Percentiles rank a stretch among this genome's conserved stretches.
Evolutionary conservation across 2,329 filamentous ascomycete species (phyloP).

Genomic region (Penicillium sp.): DNA sequence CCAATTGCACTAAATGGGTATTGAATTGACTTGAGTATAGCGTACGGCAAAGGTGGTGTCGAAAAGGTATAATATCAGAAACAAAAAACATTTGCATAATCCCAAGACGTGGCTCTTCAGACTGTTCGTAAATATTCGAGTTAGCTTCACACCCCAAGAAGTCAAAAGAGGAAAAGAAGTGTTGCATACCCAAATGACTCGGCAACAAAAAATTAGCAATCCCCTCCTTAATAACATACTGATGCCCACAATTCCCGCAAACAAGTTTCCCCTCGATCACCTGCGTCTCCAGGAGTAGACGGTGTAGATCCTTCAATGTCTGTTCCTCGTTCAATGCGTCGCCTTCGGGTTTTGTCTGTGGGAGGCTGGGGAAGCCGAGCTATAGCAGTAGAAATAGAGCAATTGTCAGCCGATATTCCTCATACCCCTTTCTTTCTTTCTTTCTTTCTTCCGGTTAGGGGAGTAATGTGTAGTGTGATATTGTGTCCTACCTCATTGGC

Average conservation of each 20-base stretch:
- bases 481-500: slow-evolving; percentile 63
- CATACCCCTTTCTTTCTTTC: no score
- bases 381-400: slow-evolving; percentile 45
- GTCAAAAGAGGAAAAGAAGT: not conserved
- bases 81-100: not conserved
- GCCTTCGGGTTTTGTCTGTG: slow-evolving; percentile 67
- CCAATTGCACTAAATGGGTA: not conserved
- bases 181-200: slow-evolving; percentile 72
- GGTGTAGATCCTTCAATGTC: slow-evolving; percentile 77
- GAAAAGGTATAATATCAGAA: not conserved
- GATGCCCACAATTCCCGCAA: slow-evolving; percentile 89
- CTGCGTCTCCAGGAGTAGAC: slow-evolving; percentile 84
- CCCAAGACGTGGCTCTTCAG: not conserved
- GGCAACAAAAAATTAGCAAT: slow-evolving; percentile 96
- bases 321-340: slow-evolving; percentile 70
- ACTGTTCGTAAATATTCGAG: not conserved
- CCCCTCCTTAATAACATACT: slow-evolving; percentile 93
- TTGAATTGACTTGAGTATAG: not conserved
- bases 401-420: not conserved
- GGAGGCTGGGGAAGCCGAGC: slow-evolving; percentile 80
- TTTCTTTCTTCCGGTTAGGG: not conserved
- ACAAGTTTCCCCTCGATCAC: slow-evolving; percentile 87
- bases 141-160: not conserved
- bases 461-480: not conserved
- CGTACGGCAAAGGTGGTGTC: not conserved